These are phyloP conservation scores for Tardiomyces blankii DNA, from an alignment of 1,139 yeast genomes.

Conservation along the genomic window DNA sequence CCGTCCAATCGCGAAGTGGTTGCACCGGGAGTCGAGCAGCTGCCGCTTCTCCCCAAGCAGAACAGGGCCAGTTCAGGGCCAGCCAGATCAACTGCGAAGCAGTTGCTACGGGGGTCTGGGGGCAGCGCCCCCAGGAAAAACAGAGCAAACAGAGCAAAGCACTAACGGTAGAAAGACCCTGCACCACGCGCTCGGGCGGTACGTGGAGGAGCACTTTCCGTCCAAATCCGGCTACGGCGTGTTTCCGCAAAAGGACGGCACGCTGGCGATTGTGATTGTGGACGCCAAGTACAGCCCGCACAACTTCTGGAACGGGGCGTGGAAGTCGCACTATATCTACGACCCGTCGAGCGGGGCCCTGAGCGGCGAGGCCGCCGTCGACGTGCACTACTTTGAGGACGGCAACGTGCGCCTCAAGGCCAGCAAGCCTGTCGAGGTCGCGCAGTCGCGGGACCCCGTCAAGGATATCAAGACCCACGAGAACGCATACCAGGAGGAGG, in stretches of 20 bases:
- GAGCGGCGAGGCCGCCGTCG: slow-evolving; percentile 48
- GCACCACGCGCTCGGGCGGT: slow-evolving; percentile 19
- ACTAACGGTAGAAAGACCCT: slow-evolving; percentile 9
- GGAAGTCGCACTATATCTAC: slow-evolving; percentile 61
- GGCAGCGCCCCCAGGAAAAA: too few relatives aligned
- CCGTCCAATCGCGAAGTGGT: too few relatives aligned
- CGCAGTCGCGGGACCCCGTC: slow-evolving; percentile 29
- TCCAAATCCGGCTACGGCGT: slow-evolving; percentile 34
- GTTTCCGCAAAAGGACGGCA: slow-evolving; percentile 43
- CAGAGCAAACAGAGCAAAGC: too few relatives aligned
- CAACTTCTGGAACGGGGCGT: slow-evolving; percentile 84
- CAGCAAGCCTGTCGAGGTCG: slow-evolving; percentile 28
- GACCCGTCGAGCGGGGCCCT: slow-evolving; percentile 24
- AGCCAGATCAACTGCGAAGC: too few relatives aligned
- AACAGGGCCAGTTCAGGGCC: too few relatives aligned
- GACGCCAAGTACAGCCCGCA: slow-evolving; percentile 65
- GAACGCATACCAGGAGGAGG: slow-evolving; percentile 43
- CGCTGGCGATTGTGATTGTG: slow-evolving; percentile 41
- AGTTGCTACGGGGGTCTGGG: too few relatives aligned
- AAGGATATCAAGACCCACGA: slow-evolving; percentile 50
- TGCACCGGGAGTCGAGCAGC: too few relatives aligned
- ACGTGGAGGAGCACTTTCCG: slow-evolving; percentile 36
- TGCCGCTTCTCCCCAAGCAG: too few relatives aligned
- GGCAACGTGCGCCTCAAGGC: slow-evolving; percentile 82
- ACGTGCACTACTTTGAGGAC: slow-evolving; percentile 89